Evolutionary conservation across 305 asterid species (phyloP).

Genomic region (Fraxinus dipetala): DNA sequence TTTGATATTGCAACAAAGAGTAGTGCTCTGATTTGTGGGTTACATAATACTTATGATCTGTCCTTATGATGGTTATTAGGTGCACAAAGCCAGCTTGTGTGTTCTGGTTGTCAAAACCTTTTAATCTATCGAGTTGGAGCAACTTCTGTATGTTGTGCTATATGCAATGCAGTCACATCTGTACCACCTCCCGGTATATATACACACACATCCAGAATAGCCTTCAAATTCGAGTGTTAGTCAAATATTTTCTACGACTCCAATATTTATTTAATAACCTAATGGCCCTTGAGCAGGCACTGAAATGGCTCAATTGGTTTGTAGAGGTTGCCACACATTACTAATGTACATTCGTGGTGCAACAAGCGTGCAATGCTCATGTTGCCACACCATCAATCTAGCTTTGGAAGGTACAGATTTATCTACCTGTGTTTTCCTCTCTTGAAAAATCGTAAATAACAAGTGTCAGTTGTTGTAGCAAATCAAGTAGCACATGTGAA

Average conservation of each 20-base stretch:
- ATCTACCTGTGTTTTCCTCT: background rate
- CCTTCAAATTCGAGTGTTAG: background rate
- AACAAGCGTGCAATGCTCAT: slow-evolving; percentile 55
- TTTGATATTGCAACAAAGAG: background rate
- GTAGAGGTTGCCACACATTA: slow-evolving; percentile 59
- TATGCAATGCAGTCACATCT: slow-evolving; percentile 53
- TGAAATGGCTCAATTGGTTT: slow-evolving; percentile 59
- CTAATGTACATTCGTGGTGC: slow-evolving; percentile 57
- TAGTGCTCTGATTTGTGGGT: background rate
- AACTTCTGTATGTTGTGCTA: slow-evolving; percentile 55
- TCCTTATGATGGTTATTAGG: slow-evolving; percentile 26
- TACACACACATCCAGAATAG: background rate
- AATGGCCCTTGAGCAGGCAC: slow-evolving; percentile 32
- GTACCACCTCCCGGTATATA: slow-evolving; percentile 49
- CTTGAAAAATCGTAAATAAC: background rate
- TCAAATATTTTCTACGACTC: background rate
- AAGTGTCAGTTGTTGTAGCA: slow-evolving; percentile 29
- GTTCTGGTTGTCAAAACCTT: slow-evolving; percentile 56
- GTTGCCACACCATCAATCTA: slow-evolving; percentile 55
- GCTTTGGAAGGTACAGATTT: slow-evolving; percentile 44
- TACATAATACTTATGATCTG: background rate
- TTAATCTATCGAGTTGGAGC: slow-evolving; percentile 54
- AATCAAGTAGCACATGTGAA: slow-evolving; percentile 61
- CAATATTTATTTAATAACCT: background rate
- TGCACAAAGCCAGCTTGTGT: slow-evolving; percentile 54